Evolutionary conservation across 129 eudicot species (phyloP).

Genomic region (Flaveria trinervia): DNA sequence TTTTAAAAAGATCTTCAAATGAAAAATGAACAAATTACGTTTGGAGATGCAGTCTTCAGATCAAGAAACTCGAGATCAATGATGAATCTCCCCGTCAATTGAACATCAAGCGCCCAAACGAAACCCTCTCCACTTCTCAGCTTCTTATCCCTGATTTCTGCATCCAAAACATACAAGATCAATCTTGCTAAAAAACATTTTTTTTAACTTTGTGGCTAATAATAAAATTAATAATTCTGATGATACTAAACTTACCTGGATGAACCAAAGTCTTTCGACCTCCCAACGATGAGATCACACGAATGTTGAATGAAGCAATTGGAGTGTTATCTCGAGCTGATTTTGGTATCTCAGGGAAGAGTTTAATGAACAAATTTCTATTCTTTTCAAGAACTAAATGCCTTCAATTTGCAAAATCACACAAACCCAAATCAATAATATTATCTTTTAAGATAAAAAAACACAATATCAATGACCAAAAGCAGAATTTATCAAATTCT

Average conservation of each 20-base stretch:
- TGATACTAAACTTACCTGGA: conserved; percentile 58
- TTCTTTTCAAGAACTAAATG: conserved; percentile 79
- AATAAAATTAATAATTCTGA: background rate
- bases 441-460: background rate
- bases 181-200: background rate
- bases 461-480: background rate
- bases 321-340: conserved; percentile 68
- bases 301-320: conserved; percentile 80
- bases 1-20: background rate
- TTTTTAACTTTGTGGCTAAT: background rate
- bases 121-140: conserved; percentile 69
- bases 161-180: conserved; percentile 24
- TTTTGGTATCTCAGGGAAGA: conserved; percentile 82
- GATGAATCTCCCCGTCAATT: conserved; percentile 81
- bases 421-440: conserved; percentile 30
- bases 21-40: conserved; percentile 41
- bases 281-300: conserved; percentile 57
- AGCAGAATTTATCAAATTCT: background rate
- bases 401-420: conserved; percentile 51
- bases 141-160: conserved; percentile 76
- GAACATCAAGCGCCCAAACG: conserved; percentile 84
- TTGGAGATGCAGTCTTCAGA: conserved; percentile 58
- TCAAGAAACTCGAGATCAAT: conserved; percentile 94
- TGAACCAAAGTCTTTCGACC: conserved; percentile 79
- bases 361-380: conserved; percentile 60